Conservation (phyloP, 176 grass and related monocot species). For the Thinopyrum elongatum region DNA sequence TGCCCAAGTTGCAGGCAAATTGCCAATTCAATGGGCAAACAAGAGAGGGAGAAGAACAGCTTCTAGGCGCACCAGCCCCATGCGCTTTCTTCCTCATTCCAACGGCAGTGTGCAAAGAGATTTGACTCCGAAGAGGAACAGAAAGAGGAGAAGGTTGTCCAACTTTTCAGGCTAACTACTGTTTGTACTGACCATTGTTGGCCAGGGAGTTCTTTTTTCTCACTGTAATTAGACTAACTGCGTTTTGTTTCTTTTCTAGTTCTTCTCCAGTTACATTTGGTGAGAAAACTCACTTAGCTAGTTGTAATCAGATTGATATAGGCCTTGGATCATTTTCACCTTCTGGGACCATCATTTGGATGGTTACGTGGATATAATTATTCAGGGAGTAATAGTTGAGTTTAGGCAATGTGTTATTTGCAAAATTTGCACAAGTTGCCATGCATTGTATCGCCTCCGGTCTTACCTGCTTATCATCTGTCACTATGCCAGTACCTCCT, state of each 20-base stretch:
- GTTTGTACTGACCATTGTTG: background rate
- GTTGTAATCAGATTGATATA: constrained; percentile 22
- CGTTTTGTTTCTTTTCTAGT: background rate
- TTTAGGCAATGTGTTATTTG: background rate
- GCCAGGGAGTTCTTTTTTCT: background rate
- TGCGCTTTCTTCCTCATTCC: constrained; percentile 31
- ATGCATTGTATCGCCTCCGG: background rate
- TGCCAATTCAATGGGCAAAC: constrained; percentile 65
- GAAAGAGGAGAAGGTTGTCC: constrained; percentile 62
- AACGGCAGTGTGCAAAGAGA: constrained; percentile 35
- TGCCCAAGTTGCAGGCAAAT: constrained; percentile 50
- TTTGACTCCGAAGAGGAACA: constrained; percentile 50
- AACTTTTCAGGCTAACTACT: constrained; percentile 27
- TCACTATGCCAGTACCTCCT: background rate
- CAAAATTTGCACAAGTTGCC: background rate
- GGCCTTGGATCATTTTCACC: constrained; percentile 8
- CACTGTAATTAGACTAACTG: constrained; percentile 31
- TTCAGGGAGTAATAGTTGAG: background rate
- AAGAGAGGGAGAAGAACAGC: constrained; percentile 63
- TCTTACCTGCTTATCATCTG: background rate
- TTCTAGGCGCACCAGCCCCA: constrained; percentile 31
- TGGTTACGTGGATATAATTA: background rate
- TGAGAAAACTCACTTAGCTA: constrained; percentile 15
- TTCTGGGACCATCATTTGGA: background rate
- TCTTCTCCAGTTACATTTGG: background rate